phyloP scores from a whole-genome alignment of 2,329 filamentous ascomycete genomes.

The Colletotrichum orbiculare region DNA sequence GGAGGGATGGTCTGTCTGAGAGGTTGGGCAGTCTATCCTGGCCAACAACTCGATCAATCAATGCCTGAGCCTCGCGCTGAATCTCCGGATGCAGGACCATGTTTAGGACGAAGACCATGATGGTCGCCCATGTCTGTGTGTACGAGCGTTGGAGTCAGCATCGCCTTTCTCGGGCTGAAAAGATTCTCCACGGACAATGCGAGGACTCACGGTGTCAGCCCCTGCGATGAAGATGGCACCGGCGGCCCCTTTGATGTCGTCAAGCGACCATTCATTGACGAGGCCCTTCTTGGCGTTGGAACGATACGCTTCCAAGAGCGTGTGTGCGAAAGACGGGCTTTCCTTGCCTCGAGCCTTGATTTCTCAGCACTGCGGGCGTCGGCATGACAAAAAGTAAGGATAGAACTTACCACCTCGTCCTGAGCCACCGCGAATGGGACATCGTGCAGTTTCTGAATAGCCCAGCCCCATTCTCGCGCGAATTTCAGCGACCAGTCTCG shows the following conservation, averaged over 20 bases:
- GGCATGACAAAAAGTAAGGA: slow-evolving; percentile 18
- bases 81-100: slow-evolving; percentile 50
- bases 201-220: slow-evolving; percentile 52
- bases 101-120: slow-evolving; percentile 36
- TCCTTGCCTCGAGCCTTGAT: slow-evolving; percentile 33
- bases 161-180: slow-evolving; percentile 6
- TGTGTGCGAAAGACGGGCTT: slow-evolving; percentile 33
- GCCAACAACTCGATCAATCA: slow-evolving; percentile 59
- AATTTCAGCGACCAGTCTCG: slow-evolving; percentile 47
- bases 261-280: slow-evolving; percentile 40
- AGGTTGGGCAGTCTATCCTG: slow-evolving; percentile 56
- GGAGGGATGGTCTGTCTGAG: slow-evolving; percentile 55
- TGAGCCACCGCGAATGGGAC: slow-evolving; percentile 45
- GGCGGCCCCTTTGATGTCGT: slow-evolving; percentile 59
- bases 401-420: slow-evolving; percentile 41
- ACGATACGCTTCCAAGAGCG: slow-evolving; percentile 28
- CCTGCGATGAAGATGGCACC: slow-evolving; percentile 61
- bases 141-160: slow-evolving; percentile 48
- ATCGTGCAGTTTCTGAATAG: slow-evolving; percentile 47
- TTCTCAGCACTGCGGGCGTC: slow-evolving; percentile 31
- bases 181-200: not conserved
- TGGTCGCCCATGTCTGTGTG: slow-evolving; percentile 36
- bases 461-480: slow-evolving; percentile 48
- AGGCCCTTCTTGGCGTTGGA: slow-evolving; percentile 27
- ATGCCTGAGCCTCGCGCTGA: slow-evolving; percentile 57